Evolutionary conservation across 176 grass and related monocot genomes (phyloP).

Genomic region (Aegilops speltoides): DNA sequence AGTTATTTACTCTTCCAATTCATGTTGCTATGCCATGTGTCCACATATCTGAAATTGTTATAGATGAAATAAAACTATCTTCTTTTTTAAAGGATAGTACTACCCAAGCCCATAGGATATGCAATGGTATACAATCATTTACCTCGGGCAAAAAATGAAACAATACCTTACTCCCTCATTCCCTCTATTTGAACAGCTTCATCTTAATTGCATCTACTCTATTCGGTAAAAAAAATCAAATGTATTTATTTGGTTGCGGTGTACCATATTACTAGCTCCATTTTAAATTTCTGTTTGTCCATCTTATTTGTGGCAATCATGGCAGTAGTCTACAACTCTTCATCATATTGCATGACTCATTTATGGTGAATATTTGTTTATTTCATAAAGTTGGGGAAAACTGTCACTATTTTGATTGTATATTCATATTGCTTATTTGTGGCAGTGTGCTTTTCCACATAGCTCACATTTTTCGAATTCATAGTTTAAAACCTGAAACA

Average conservation of each 20-base stretch:
- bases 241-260: too few species aligned
- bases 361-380: not conserved
- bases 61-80: not conserved
- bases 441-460: not conserved
- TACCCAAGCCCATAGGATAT: too few species aligned
- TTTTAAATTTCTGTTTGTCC: not conserved
- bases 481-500: not conserved
- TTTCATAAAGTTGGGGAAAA: too few species aligned
- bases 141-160: too few species aligned
- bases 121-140: too few species aligned
- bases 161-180: too few species aligned
- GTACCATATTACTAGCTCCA: too few species aligned
- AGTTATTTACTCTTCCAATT: not conserved
- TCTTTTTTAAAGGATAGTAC: not conserved
- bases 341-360: not conserved
- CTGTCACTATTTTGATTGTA: not conserved
- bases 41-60: not conserved
- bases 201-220: too few species aligned
- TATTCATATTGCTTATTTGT: not conserved
- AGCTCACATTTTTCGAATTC: not conserved
- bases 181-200: too few species aligned
- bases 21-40: not conserved
- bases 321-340: not conserved
- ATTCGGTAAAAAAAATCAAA: too few species aligned
- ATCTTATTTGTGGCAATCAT: not conserved